These are phyloP conservation scores for Primulina eburnea DNA, from an alignment of 257 asterid genomes.

Conservation along the genomic window DNA sequence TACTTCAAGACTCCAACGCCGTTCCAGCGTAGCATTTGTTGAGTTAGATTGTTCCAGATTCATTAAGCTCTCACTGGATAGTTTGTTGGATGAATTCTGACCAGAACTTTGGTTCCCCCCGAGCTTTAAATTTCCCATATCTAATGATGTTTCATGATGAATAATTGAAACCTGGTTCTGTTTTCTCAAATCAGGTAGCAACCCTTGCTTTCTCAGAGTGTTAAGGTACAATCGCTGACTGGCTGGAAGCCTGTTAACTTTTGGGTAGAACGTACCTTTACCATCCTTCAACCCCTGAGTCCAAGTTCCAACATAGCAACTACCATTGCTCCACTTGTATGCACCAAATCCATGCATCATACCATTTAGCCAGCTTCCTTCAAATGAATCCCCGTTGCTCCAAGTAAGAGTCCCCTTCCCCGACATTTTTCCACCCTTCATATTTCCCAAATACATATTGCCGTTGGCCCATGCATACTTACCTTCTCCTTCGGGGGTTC, in stretches of 20 bases:
- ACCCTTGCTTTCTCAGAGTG: constrained; percentile 79
- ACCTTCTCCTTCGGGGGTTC: constrained; percentile 87
- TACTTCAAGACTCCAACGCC: constrained; percentile 95
- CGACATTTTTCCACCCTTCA: constrained; percentile 82
- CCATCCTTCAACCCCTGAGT: constrained; percentile 92
- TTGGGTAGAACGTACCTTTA: constrained; percentile 87
- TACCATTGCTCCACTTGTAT: constrained; percentile 79
- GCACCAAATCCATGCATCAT: constrained; percentile 91
- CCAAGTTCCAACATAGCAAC: constrained; percentile 88
- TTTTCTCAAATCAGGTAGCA: constrained; percentile 72
- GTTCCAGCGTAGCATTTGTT: constrained; percentile 57
- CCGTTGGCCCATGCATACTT: constrained; percentile 88
- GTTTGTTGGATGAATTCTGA: constrained; percentile 41
- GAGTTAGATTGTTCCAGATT: constrained; percentile 59
- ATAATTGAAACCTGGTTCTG: constrained; percentile 71
- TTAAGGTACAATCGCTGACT: constrained; percentile 68
- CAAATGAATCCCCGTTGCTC: constrained; percentile 73
- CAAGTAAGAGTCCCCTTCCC: constrained; percentile 96
- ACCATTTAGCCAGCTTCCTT: constrained; percentile 83
- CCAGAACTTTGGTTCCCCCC: constrained; percentile 42
- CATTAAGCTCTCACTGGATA: constrained; percentile 42
- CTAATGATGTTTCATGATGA: constrained; percentile 55
- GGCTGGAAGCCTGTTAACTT: constrained; percentile 61
- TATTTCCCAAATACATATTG: constrained; percentile 77
- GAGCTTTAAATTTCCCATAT: constrained; percentile 48